Evolutionary conservation across 2,329 filamentous ascomycete genomes (phyloP), one percentile per base, ranked within the genome.

Genomic region (Rutstroemia sp.): DNA sequence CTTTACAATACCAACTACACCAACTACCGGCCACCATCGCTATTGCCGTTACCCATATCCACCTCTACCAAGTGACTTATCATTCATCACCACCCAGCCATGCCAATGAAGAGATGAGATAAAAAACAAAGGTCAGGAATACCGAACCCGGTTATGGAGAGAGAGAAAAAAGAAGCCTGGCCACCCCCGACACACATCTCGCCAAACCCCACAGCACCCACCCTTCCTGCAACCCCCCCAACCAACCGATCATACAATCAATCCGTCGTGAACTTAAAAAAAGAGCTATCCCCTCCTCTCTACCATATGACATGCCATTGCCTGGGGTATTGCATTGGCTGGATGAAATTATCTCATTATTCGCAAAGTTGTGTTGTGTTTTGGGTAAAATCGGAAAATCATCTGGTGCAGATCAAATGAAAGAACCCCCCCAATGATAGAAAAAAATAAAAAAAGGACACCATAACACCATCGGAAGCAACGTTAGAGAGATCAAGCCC

Each of bases 401-500:
- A 16, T 49, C 52, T 54, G 23, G 52, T 54, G 52, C 52, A 42
- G 45, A 54, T 23, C 37, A 54, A 54, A 44, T 49, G 52, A 49
- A 54, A 42, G n/a, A 47, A 37, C 21, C 37, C 34, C 37, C 12
- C 10, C n/a, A n/a, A 46, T 37, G 21, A 27, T 54, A 49, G n/a
- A 30, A 49, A 42, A 46, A 48, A 57, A 42, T 58, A 57, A 57
- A 61, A 46, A 25, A 34, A 42, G 21, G 30, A 54, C 67, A 65
- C 64, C 61, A 46, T 61, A 67, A 68, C 66, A 68, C 67, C 67
- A 61, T 63, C 59, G 57, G 60, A 58, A 59, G 64, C 58, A 60
- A 58, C 48, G 49, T 54, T 63, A 64, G 60, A 61, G 58, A 42
- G 42, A 41, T 64, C 50, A 61, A 62, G 59, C 61, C 65, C 63